These are phyloP conservation scores for Aurinia saxatilis DNA, from an alignment of 345 rosid species.

Conservation along the genomic window DNA sequence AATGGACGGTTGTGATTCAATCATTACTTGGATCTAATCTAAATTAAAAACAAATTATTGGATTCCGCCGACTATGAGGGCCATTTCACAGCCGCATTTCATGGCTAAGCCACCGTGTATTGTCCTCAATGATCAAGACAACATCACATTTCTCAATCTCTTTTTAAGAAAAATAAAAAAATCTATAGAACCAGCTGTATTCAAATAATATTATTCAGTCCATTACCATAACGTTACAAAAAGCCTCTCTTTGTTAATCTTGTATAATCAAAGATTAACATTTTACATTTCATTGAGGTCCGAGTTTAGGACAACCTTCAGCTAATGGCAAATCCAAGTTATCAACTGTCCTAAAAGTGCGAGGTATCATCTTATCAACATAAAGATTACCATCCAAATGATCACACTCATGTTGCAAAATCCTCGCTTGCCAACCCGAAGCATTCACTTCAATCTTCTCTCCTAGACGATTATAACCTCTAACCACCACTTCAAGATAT, in stretches of 20 bases:
- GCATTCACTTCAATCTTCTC: slow-evolving; percentile 60
- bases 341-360: slow-evolving; percentile 72
- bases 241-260: no score
- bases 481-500: slow-evolving; percentile 69
- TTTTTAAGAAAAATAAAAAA: no score
- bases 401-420: slow-evolving; percentile 87
- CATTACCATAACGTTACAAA: neutral
- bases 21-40: neutral
- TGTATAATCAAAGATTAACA: no score
- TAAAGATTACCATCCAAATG: slow-evolving; percentile 83
- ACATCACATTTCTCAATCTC: neutral
- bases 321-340: slow-evolving; percentile 80
- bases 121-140: neutral
- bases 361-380: slow-evolving; percentile 76
- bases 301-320: slow-evolving; percentile 70
- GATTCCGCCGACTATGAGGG: neutral
- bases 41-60: neutral
- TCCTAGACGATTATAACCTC: slow-evolving; percentile 61
- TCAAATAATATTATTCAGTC: neutral
- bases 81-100: slow-evolving; percentile 4
- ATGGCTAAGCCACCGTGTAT: slow-evolving; percentile 17
- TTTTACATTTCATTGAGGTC: slow-evolving; percentile 24
- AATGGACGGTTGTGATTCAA: slow-evolving; percentile 6
- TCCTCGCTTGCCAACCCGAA: slow-evolving; percentile 92
- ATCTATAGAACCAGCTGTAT: no score